Evolutionary conservation across 2,329 filamentous ascomycete genomes (phyloP).

Genomic region (Aspergillus jensenii): DNA sequence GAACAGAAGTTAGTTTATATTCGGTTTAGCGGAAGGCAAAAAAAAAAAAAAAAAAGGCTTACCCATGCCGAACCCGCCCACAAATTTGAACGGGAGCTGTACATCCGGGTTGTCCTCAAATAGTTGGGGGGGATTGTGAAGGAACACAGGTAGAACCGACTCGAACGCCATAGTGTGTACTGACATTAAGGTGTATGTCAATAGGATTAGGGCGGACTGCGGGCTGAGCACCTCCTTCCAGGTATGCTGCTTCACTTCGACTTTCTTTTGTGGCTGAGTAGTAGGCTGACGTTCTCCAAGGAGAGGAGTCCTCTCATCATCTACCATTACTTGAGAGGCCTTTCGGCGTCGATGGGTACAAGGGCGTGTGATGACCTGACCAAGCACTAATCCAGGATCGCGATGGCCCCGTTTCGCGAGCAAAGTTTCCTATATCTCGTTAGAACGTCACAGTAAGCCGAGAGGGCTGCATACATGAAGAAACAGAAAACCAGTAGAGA

Average conservation of each 20-base stretch:
- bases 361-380: slow-evolving; percentile 59
- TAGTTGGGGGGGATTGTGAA: slow-evolving; percentile 68
- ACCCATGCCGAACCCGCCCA: slow-evolving; percentile 72
- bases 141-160: slow-evolving; percentile 82
- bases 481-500: slow-evolving; percentile 73
- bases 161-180: slow-evolving; percentile 83
- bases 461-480: slow-evolving; percentile 56
- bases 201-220: slow-evolving; percentile 72
- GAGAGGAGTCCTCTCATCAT: slow-evolving; percentile 32
- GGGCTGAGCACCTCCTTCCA: slow-evolving; percentile 68
- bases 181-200: slow-evolving; percentile 77
- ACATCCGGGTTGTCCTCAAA: slow-evolving; percentile 56
- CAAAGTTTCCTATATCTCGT: slow-evolving; percentile 68
- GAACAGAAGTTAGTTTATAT: slow-evolving; percentile 27
- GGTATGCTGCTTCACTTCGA: slow-evolving; percentile 31
- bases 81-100: slow-evolving; percentile 75
- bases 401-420: slow-evolving; percentile 64
- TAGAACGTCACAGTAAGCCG: slow-evolving; percentile 41
- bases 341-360: slow-evolving; percentile 30
- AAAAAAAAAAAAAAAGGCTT: slow-evolving; percentile 14
- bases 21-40: neutral
- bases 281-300: slow-evolving; percentile 21
- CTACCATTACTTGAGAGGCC: slow-evolving; percentile 8
- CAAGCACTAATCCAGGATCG: slow-evolving; percentile 76
- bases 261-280: slow-evolving; percentile 16